phyloP scores from a whole-genome alignment of 2,329 filamentous ascomycete species.

The Penicillium capsulatum region DNA sequence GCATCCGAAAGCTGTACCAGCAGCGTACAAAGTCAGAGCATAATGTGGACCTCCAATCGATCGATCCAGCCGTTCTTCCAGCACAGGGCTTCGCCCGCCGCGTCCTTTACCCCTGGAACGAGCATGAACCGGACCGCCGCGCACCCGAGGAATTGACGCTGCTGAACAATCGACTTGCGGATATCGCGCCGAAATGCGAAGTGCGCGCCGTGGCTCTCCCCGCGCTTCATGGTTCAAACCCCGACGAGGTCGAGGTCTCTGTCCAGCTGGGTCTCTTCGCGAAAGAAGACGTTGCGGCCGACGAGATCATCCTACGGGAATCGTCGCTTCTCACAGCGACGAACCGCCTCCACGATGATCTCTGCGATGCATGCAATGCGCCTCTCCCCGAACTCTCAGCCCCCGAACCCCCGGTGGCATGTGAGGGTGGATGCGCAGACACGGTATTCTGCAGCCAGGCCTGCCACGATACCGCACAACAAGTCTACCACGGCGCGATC shows the following conservation, averaged over 20 bases:
- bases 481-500: constrained; percentile 55
- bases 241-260: constrained; percentile 39
- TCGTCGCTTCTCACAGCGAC: constrained; percentile 84
- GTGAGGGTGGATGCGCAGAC: constrained; percentile 52
- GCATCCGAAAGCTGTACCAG: constrained; percentile 26
- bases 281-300: constrained; percentile 70
- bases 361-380: constrained; percentile 84
- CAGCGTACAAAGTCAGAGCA: constrained; percentile 7
- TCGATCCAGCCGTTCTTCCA: constrained; percentile 31
- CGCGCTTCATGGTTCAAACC: constrained; percentile 52
- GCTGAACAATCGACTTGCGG: constrained; percentile 65
- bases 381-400: constrained; percentile 59
- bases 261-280: constrained; percentile 88
- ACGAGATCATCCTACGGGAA: constrained; percentile 73
- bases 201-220: constrained; percentile 74
- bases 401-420: constrained; percentile 41
- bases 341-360: constrained; percentile 76
- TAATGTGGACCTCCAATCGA: constrained; percentile 15
- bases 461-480: constrained; percentile 54
- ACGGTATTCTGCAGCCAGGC: constrained; percentile 57
- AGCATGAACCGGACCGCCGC: constrained; percentile 56
- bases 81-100: constrained; percentile 44
- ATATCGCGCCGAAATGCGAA: constrained; percentile 74
- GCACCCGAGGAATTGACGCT: constrained; percentile 55
- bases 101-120: constrained; percentile 62